phyloP scores from a whole-genome alignment of 2,329 filamentous ascomycete species.

The Venturia effusa region DNA sequence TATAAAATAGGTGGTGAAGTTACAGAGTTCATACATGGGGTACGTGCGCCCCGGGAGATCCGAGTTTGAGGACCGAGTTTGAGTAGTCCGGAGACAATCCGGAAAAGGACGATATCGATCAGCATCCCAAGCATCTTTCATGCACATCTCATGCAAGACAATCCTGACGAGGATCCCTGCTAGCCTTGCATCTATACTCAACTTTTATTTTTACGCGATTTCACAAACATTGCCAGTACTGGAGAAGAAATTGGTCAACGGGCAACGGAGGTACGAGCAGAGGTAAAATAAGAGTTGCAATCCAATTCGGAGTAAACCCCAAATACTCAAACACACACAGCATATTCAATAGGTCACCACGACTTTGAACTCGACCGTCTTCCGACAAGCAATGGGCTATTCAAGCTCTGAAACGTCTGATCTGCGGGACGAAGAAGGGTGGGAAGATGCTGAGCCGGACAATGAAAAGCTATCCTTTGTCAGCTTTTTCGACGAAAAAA shows the following conservation, averaged over 20 bases:
- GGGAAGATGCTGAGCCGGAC: slow-evolving; percentile 33
- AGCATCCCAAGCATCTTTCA: not conserved
- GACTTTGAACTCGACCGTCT: not conserved
- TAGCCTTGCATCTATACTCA: not conserved
- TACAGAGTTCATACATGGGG: too few relatives aligned
- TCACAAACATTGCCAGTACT: not conserved
- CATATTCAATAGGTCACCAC: not conserved
- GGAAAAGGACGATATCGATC: not conserved
- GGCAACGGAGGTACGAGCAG: not conserved
- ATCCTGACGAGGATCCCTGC: not conserved
- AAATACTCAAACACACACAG: not conserved
- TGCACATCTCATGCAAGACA: not conserved
- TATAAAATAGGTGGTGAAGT: too few relatives aligned
- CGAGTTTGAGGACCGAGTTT: too few relatives aligned
- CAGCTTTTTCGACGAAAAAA: slow-evolving; percentile 30
- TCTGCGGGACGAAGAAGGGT: slow-evolving; percentile 20
- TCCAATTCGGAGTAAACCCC: too few relatives aligned
- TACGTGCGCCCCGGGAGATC: too few relatives aligned
- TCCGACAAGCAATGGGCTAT: not conserved
- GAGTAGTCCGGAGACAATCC: too few relatives aligned
- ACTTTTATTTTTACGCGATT: not conserved
- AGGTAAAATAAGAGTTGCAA: not conserved
- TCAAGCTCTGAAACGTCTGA: slow-evolving; percentile 3
- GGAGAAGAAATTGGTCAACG: slow-evolving; percentile 1
- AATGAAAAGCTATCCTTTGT: slow-evolving; percentile 26